These are phyloP conservation scores for Kregervanrija pseudodelftensis DNA, from an alignment of 805 yeast genomes.

Conservation along the genomic window DNA sequence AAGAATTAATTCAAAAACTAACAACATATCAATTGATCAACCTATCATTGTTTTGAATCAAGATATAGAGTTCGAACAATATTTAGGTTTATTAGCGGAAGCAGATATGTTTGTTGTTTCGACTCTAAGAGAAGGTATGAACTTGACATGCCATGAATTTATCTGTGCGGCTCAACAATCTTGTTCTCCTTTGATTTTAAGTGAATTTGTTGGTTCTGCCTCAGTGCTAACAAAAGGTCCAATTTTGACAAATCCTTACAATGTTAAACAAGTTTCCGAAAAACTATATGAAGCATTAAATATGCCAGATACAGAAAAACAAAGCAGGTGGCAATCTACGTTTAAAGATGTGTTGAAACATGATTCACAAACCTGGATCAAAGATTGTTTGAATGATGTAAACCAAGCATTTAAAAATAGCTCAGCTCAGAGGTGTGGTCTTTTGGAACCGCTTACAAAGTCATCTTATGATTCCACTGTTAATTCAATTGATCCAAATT, in stretches of 20 bases:
- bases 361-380: conserved; percentile 74
- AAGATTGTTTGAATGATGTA: conserved; percentile 46
- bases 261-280: conserved; percentile 56
- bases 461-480: conserved; percentile 30
- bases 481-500: conserved; percentile 9
- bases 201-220: conserved; percentile 95
- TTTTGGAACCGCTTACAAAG: conserved; percentile 23
- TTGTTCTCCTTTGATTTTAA: conserved; percentile 75
- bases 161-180: conserved; percentile 64
- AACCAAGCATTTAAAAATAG: conserved; percentile 39
- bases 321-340: conserved; percentile 54
- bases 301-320: conserved; percentile 54
- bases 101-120: conserved; percentile 86
- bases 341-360: conserved; percentile 52
- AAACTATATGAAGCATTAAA: conserved; percentile 57
- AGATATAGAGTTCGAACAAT: conserved; percentile 84
- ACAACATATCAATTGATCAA: conserved; percentile 64
- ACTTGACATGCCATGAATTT: conserved; percentile 92
- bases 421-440: conserved; percentile 19
- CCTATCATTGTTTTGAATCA: conserved; percentile 86
- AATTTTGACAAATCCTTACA: conserved; percentile 87
- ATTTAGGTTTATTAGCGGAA: conserved; percentile 75
- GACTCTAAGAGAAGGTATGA: conserved; percentile 95
- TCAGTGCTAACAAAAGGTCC: conserved; percentile 67
- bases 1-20: conserved; percentile 72